These are phyloP conservation scores for Populus pruinosa DNA, from an alignment of 345 rosid genomes.

Conservation along the genomic window DNA sequence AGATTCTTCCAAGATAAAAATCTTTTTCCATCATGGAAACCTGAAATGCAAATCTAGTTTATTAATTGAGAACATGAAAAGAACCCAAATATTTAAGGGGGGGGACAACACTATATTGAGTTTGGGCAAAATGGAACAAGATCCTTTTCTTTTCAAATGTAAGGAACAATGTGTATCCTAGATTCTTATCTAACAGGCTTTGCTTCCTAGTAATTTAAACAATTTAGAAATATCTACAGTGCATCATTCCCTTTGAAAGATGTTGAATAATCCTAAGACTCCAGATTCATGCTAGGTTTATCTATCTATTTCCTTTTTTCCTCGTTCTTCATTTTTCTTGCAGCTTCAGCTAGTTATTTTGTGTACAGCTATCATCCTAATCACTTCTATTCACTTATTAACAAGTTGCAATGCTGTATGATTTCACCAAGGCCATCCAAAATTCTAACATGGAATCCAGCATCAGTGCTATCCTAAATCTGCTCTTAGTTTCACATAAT, in stretches of 20 bases:
- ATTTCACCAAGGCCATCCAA: neutral
- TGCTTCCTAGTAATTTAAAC: neutral
- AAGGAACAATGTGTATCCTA: neutral
- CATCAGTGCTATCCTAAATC: neutral
- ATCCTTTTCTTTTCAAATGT: neutral
- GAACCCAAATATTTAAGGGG: neutral
- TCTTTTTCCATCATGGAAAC: conserved; percentile 98
- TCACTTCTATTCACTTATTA: neutral
- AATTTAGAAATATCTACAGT: neutral
- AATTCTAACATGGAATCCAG: neutral
- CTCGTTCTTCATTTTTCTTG: neutral
- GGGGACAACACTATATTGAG: neutral
- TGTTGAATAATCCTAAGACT: neutral
- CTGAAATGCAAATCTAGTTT: conserved; percentile 39
- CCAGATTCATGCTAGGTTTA: neutral
- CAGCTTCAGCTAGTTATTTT: neutral
- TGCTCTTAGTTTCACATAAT: neutral
- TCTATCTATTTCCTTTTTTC: neutral
- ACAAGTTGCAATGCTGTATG: neutral
- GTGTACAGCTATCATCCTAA: no score
- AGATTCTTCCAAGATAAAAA: conserved; percentile 84
- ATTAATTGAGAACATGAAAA: neutral
- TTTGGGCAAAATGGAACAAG: neutral
- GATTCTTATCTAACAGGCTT: no score
- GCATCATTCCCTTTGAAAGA: no score